Percentiles rank a stretch among this genome's conserved stretches.
Conservation (phyloP, 2,329 filamentous ascomycete species). For the Corniculantispora saksenae region DNA sequence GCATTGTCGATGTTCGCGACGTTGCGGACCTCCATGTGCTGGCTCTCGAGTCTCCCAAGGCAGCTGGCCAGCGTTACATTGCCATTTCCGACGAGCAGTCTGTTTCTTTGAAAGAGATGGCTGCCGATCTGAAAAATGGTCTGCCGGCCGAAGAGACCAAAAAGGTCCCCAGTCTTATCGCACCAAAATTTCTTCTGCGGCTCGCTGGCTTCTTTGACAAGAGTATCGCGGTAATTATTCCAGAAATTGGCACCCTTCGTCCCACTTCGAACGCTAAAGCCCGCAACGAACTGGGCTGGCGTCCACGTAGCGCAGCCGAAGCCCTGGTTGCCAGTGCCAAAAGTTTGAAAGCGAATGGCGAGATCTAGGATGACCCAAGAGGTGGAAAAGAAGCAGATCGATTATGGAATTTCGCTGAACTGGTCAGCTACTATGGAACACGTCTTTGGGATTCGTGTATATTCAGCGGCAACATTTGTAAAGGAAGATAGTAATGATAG, state of each 20-base stretch:
- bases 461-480: too few species aligned
- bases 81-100: slow-evolving; percentile 14
- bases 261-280: slow-evolving; percentile 13
- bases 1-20: slow-evolving; percentile 27
- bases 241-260: slow-evolving; percentile 9
- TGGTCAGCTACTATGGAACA: too few species aligned
- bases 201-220: slow-evolving; percentile 4
- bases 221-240: neutral
- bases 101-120: slow-evolving; percentile 6
- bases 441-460: too few species aligned
- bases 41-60: slow-evolving; percentile 13
- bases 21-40: slow-evolving; percentile 22
- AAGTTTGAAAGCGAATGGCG: slow-evolving; percentile 10
- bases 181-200: slow-evolving; percentile 1
- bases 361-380: neutral
- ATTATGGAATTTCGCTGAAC: too few species aligned
- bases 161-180: neutral
- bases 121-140: neutral
- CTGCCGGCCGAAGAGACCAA: slow-evolving; percentile 7
- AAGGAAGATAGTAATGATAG: too few species aligned
- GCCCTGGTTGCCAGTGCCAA: slow-evolving; percentile 14
- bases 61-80: slow-evolving; percentile 17
- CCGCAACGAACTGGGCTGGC: slow-evolving; percentile 9
- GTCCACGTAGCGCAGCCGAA: slow-evolving; percentile 8
- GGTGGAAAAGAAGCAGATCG: neutral